phyloP scores from a whole-genome alignment of 768 basidiomycete genomes.

The Fomitopsis serialis region DNA sequence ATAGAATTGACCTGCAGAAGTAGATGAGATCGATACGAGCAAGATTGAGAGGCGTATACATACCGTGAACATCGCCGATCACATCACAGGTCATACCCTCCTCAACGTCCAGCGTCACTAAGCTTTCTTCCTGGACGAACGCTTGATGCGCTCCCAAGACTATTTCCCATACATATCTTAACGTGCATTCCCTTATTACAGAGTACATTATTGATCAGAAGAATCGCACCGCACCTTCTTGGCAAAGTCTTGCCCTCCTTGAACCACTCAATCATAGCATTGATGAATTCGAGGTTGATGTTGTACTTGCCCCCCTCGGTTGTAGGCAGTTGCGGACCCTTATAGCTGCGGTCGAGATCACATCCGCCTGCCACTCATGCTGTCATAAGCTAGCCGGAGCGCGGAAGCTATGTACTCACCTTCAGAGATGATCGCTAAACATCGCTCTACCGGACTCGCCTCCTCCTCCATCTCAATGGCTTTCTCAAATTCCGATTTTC shows the following conservation, averaged over 20 bases:
- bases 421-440: constrained; percentile 73
- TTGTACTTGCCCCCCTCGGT: constrained; percentile 60
- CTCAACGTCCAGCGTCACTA: constrained; percentile 71
- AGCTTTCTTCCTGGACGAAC: constrained; percentile 71
- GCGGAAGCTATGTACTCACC: constrained; percentile 34
- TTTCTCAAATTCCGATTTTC: constrained; percentile 91
- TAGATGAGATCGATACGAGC: neutral
- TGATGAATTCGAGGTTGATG: constrained; percentile 76
- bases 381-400: neutral
- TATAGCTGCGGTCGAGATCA: constrained; percentile 66
- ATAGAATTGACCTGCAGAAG: constrained; percentile 78
- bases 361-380: constrained; percentile 55
- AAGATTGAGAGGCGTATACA: constrained; percentile 8
- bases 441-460: constrained; percentile 69
- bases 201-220: neutral
- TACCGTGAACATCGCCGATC: constrained; percentile 95
- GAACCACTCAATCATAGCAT: constrained; percentile 86
- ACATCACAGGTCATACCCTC: constrained; percentile 86
- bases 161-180: constrained; percentile 92
- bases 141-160: constrained; percentile 77
- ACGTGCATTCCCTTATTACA: neutral
- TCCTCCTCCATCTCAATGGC: constrained; percentile 93
- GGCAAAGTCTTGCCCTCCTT: constrained; percentile 91
- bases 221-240: constrained; percentile 52
- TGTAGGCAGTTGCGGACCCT: constrained; percentile 66